Base-by-base conservation (phyloP, 2,329 filamentous ascomycete species). In the Phaeosphaeria sp. region DNA sequence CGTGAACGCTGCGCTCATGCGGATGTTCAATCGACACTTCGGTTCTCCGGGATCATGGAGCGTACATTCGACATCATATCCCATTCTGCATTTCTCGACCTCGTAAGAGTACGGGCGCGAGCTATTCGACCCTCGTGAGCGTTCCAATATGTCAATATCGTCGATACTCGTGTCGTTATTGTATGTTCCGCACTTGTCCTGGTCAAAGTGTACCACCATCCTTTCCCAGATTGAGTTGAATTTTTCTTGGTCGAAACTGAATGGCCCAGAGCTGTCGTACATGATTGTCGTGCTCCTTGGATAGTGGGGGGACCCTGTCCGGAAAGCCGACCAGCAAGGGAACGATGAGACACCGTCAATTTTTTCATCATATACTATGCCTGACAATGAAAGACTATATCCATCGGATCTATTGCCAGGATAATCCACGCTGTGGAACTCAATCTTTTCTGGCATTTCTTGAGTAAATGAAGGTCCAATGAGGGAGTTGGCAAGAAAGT, bases 401-500 rank as follows among this genome's bases (percentile, higher is more conserved):
- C 25, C 30, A 36, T 36, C 3, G 30, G 5, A 36, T 3, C 6
- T 6, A 36, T 6, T 13, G 15, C 11, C 11, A 8, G 20, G 43
- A 51, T 6, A 49, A 53, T 21, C 56, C 51, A 30, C 51, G 51
- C 15, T 13, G 30, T 69, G 58, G 39, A 56, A 71, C 11, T 57
- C 53, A 7, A 69, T 46, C 3, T 20, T 44, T 3, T 9, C 33
- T 15, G 67, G 66, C 9, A 64, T 56, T 21, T 57, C 36, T 6
- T 66, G 30, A 27, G 67, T 58, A 24, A 63, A 62, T 4, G 65
- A 65, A 9, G 69, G 67, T 4, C 70, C 69, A 4, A 73, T 68
- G 22, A 73, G 45, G 4, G 69, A 73, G 42, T 75, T 74, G 2
- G 73, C 71, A 9, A 74, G 61, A 36, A 74, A 71, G 49, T 72